Evolutionary conservation across 306 rosid genomes (phyloP).

Genomic region (Elaeagnus macrophylla): DNA sequence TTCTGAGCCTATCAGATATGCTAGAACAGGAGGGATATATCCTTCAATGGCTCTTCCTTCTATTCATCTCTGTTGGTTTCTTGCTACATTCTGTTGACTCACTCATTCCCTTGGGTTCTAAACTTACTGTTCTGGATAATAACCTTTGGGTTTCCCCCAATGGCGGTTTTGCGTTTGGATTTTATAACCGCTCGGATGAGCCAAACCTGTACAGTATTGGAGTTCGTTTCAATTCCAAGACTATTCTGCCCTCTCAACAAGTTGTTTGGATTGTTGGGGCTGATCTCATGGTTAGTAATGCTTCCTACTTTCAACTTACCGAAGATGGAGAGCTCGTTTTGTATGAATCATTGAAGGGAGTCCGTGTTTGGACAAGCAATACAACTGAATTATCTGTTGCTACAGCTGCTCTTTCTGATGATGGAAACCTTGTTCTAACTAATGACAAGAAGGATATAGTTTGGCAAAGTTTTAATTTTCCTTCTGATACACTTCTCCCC

Average conservation of each 20-base stretch:
- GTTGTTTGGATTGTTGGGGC: conserved; percentile 65
- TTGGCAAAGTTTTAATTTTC: conserved; percentile 72
- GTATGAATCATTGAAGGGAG: conserved; percentile 41
- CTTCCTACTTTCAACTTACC: conserved; percentile 51
- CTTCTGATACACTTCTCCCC: conserved; percentile 71
- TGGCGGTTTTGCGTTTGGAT: conserved; percentile 69
- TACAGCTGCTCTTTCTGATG: conserved; percentile 49
- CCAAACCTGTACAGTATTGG: conserved; percentile 51
- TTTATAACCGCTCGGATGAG: conserved; percentile 43
- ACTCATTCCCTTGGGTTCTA: conserved; percentile 60
- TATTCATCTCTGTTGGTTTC: conserved; percentile 31
- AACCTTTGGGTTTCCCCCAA: conserved; percentile 56
- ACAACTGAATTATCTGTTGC: conserved; percentile 36
- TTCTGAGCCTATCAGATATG: conserved; percentile 34
- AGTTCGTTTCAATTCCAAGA: conserved; percentile 49
- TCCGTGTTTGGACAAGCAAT: conserved; percentile 37
- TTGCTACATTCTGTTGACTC: conserved; percentile 33
- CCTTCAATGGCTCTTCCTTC: conserved; percentile 26
- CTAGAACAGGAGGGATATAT: conserved; percentile 30
- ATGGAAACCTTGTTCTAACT: conserved; percentile 65
- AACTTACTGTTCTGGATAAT: conserved; percentile 39
- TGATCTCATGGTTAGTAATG: conserved; percentile 37
- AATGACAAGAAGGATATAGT: conserved; percentile 29
- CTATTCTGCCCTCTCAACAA: conserved; percentile 43
- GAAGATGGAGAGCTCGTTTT: conserved; percentile 48